phyloP scores from a whole-genome alignment of 2,329 filamentous ascomycete genomes.

The Cladosporium halotolerans region DNA sequence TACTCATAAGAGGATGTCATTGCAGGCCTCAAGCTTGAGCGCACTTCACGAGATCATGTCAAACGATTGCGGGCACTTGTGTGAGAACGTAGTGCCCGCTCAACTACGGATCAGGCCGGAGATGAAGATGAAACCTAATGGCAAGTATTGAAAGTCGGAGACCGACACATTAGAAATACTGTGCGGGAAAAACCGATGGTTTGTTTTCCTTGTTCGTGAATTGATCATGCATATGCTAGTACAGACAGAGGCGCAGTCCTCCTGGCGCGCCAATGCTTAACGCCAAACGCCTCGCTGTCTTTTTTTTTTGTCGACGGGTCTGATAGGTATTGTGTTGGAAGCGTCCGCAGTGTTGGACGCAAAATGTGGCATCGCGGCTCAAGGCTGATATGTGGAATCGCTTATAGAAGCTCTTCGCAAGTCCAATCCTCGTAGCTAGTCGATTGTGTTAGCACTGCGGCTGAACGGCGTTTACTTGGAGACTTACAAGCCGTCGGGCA shows the following conservation, averaged over 20 bases:
- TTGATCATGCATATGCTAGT: conserved; percentile 9
- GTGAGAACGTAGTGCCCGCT: no score
- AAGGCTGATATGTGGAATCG: neutral
- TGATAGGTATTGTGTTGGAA: neutral
- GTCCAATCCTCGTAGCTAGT: conserved; percentile 96
- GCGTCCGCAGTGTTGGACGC: neutral
- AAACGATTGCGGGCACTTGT: no score
- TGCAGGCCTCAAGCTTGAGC: no score
- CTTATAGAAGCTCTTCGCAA: conserved; percentile 79
- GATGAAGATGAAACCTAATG: no score
- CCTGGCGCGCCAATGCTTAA: conserved; percentile 6
- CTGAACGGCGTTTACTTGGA: neutral
- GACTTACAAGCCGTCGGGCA: conserved; percentile 90
- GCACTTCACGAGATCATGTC: no score
- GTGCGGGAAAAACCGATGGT: no score
- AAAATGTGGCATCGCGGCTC: neutral
- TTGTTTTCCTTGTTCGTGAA: neutral
- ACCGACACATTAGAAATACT: no score
- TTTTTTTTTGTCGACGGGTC: conserved; percentile 2
- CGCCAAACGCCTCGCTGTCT: conserved; percentile 17
- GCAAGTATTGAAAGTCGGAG: no score
- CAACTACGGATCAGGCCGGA: no score
- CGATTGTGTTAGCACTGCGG: neutral
- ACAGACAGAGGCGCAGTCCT: conserved; percentile 5
- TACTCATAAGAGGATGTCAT: no score